Evolutionary conservation across 768 basidiomycete species (phyloP).

Genomic region (Krasilnikovozyma curviuscula): DNA sequence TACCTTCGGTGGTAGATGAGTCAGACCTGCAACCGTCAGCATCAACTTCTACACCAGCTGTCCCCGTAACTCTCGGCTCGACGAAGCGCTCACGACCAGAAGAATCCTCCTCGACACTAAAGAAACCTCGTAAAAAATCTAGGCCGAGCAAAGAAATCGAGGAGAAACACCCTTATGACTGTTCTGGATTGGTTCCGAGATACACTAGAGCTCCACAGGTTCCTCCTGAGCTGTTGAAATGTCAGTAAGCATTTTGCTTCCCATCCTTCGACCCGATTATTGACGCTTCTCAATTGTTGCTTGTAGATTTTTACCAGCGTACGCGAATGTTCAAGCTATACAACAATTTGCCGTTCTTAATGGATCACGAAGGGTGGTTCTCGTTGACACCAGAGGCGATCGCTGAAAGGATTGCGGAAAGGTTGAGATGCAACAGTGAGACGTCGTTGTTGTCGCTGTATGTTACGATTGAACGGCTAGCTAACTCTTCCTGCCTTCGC

Average conservation of each 20-base stretch:
- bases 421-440: constrained; percentile 35
- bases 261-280: neutral
- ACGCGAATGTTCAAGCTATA: constrained; percentile 43
- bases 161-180: neutral
- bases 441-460: neutral
- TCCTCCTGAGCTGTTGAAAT: neutral
- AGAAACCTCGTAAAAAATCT: neutral
- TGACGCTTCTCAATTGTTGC: neutral
- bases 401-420: constrained; percentile 79
- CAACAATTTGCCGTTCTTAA: neutral
- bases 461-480: neutral
- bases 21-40: too few species aligned
- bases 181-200: neutral
- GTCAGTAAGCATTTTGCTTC: neutral
- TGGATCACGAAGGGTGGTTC: constrained; percentile 92
- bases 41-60: neutral
- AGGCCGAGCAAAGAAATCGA: neutral
- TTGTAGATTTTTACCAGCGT: constrained; percentile 66
- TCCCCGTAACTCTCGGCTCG: neutral
- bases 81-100: neutral
- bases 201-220: neutral
- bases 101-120: neutral
- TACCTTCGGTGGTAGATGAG: too few species aligned
- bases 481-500: constrained; percentile 34
- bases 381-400: constrained; percentile 85